These are phyloP conservation scores for Clonostachys rosea DNA, from an alignment of 2,329 filamentous ascomycete species.

Conservation along the genomic window DNA sequence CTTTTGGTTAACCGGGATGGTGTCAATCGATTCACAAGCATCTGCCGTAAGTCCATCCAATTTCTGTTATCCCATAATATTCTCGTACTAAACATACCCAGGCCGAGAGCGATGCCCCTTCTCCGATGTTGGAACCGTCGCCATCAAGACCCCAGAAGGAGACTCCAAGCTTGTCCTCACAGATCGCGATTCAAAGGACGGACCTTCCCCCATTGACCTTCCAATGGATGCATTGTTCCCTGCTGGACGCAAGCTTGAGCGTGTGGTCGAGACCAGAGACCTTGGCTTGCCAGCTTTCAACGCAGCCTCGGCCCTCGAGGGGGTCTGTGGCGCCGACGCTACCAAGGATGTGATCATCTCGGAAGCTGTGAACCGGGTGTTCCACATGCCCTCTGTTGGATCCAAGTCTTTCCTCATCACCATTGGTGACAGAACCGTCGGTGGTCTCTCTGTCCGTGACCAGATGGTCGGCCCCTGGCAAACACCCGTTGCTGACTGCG, in stretches of 20 bases:
- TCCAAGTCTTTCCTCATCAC: conserved; percentile 97
- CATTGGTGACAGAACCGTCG: conserved; percentile 88
- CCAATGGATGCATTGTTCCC: conserved; percentile 88
- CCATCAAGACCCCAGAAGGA: conserved; percentile 55
- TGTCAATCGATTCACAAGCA: conserved; percentile 70
- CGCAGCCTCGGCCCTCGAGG: conserved; percentile 57
- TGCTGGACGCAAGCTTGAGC: conserved; percentile 76
- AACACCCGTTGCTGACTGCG: conserved; percentile 87
- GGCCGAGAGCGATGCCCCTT: conserved; percentile 86
- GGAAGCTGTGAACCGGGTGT: conserved; percentile 74
- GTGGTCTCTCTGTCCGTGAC: conserved; percentile 81
- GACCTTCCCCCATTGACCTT: conserved; percentile 79
- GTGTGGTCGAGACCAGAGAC: conserved; percentile 67
- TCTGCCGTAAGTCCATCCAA: conserved; percentile 43
- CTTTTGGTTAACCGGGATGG: conserved; percentile 78
- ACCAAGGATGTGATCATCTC: conserved; percentile 47
- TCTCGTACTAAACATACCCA: conserved; percentile 16
- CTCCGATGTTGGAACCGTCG: conserved; percentile 81
- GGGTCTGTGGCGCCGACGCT: conserved; percentile 52
- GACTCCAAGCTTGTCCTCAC: conserved; percentile 72
- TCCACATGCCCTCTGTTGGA: conserved; percentile 84
- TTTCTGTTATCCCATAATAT: background rate
- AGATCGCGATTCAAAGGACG: conserved; percentile 71
- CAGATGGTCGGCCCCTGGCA: conserved; percentile 98
- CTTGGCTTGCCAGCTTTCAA: conserved; percentile 69